Percentiles rank a stretch among this genome's conserved stretches.
phyloP scores from a whole-genome alignment of 2,329 filamentous ascomycete genomes.

The Leptosphaerulina australis region DNA sequence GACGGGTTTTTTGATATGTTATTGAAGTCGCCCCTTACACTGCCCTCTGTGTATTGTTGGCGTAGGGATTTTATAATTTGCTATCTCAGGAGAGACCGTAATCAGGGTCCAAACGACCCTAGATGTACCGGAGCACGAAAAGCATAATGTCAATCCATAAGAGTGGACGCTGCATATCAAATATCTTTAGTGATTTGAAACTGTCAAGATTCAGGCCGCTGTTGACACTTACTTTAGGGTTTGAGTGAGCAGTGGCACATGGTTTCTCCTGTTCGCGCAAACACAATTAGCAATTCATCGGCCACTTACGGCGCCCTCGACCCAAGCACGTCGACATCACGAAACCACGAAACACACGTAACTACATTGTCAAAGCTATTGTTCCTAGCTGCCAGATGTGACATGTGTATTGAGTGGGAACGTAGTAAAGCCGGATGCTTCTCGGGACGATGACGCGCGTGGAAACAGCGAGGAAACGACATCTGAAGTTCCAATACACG shows the following conservation, averaged over 20 bases:
- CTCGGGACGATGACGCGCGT: background rate
- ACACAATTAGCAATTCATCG: background rate
- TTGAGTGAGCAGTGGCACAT: background rate
- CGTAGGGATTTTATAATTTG: no score
- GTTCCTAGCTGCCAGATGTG: conserved; percentile 1
- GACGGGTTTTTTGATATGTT: no score
- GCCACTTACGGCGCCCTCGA: background rate
- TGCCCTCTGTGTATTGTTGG: no score
- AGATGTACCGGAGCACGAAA: no score
- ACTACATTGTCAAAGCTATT: conserved; percentile 1
- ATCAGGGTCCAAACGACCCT: no score
- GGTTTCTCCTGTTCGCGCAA: background rate
- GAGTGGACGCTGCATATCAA: no score
- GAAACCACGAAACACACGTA: background rate
- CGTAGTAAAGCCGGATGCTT: conserved; percentile 8
- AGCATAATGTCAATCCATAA: no score
- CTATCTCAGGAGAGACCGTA: no score
- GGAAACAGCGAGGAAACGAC: background rate
- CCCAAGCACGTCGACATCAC: background rate
- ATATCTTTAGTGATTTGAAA: no score
- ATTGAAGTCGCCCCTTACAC: no score
- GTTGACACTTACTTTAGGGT: no score
- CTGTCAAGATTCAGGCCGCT: no score
- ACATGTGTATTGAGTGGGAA: conserved; percentile 2
- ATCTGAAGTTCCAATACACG: background rate